These are phyloP conservation scores for Tulasnella sp. DNA, from an alignment of 768 basidiomycete species.

Conservation along the genomic window DNA sequence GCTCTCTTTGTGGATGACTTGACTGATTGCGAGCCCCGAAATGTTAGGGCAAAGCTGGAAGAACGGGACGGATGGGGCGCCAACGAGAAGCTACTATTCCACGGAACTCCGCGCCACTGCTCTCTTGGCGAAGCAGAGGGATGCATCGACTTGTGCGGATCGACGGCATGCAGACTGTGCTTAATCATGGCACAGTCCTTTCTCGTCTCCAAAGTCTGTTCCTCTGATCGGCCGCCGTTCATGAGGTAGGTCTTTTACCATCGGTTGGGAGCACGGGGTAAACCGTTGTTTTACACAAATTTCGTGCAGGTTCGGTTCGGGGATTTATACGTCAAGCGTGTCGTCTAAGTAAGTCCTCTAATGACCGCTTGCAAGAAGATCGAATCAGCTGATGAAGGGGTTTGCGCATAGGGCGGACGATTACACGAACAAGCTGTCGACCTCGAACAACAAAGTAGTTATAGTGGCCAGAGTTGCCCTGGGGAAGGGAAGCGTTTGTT, in stretches of 20 bases:
- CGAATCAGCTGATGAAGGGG: not conserved
- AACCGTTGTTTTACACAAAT: no score
- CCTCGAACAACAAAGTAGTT: not conserved
- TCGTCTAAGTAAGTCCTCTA: not conserved
- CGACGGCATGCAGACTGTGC: not conserved
- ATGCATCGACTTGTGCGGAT: not conserved
- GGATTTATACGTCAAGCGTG: not conserved
- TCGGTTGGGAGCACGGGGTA: not conserved
- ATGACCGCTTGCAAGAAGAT: not conserved
- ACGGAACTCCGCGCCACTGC: not conserved
- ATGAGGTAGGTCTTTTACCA: not conserved
- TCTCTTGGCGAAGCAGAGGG: not conserved
- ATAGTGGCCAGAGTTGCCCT: not conserved
- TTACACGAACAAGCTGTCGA: not conserved
- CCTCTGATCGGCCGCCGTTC: not conserved
- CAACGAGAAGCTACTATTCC: not conserved
- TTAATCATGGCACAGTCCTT: not conserved
- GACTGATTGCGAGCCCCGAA: no score
- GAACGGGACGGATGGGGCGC: not conserved
- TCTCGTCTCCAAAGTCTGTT: not conserved
- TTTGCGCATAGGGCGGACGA: conserved; percentile 6
- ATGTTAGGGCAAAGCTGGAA: no score
- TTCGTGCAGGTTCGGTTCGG: not conserved
- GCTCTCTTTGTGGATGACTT: not conserved
- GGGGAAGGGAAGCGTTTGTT: not conserved